These are phyloP conservation scores for Piromyces finnis DNA, from an alignment of 192 early-diverging fungal genomes.

Conservation along the genomic window DNA sequence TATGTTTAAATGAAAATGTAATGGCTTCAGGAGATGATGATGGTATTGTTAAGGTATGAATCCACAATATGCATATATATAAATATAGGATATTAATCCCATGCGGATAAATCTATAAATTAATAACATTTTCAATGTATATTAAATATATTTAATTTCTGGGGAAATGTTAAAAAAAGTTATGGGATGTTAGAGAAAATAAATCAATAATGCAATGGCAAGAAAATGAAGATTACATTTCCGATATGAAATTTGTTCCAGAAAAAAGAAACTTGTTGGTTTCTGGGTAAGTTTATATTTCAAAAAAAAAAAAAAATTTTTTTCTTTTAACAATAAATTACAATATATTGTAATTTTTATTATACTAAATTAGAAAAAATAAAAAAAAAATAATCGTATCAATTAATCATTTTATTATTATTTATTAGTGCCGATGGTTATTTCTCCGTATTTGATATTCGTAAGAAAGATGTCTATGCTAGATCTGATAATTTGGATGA, in stretches of 20 bases:
- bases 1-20: constrained; percentile 48
- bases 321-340: too few species aligned
- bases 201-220: constrained; percentile 57
- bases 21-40: constrained; percentile 87
- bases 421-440: constrained; percentile 66
- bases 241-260: constrained; percentile 55
- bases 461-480: constrained; percentile 64
- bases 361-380: too few species aligned
- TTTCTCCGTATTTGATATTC: constrained; percentile 77
- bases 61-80: too few species aligned
- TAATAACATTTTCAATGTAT: too few species aligned
- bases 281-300: constrained; percentile 21
- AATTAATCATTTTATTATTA: too few species aligned
- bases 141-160: too few species aligned
- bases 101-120: too few species aligned
- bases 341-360: too few species aligned
- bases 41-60: constrained; percentile 65
- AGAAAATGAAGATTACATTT: constrained; percentile 86
- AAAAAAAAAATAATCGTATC: too few species aligned
- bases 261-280: constrained; percentile 63
- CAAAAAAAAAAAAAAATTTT: neutral
- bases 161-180: constrained; percentile 14
- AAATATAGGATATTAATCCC: too few species aligned
- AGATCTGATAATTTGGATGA: constrained; percentile 91
- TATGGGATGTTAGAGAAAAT: constrained; percentile 78